A percentile compares a stretch with the other conserved stretches of the same genome.
Conservation (phyloP, 2,329 filamentous ascomycete species). For the Pseudocercospora vitis region DNA sequence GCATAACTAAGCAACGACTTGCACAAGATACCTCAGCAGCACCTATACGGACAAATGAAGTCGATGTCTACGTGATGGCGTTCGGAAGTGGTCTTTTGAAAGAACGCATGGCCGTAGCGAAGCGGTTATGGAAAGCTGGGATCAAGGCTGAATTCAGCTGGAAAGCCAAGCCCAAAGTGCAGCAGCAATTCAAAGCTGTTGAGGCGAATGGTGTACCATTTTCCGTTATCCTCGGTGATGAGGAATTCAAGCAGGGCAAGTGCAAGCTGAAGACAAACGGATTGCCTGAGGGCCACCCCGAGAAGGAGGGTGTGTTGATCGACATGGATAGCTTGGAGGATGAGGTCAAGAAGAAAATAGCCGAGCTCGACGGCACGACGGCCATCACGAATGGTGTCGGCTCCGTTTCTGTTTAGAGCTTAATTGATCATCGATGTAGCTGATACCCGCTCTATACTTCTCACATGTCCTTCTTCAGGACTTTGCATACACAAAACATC, state of each 20-base stretch:
- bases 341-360: slow-evolving; percentile 60
- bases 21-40: slow-evolving; percentile 60
- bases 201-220: slow-evolving; percentile 78
- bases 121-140: slow-evolving; percentile 78
- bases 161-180: slow-evolving; percentile 88
- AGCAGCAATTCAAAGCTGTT: slow-evolving; percentile 86
- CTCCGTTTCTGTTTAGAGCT: slow-evolving; percentile 8
- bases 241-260: slow-evolving; percentile 79
- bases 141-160: slow-evolving; percentile 89
- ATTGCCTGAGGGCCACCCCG: slow-evolving; percentile 75
- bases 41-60: slow-evolving; percentile 65
- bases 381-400: slow-evolving; percentile 26
- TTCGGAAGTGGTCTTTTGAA: slow-evolving; percentile 80
- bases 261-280: slow-evolving; percentile 87
- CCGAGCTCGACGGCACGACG: slow-evolving; percentile 15
- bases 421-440: not conserved
- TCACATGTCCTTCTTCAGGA: not conserved
- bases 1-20: slow-evolving; percentile 78
- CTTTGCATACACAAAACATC: not conserved
- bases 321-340: slow-evolving; percentile 61
- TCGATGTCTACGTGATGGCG: slow-evolving; percentile 93
- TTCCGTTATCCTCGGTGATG: slow-evolving; percentile 85
- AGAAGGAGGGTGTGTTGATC: slow-evolving; percentile 84
- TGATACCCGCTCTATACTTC: slow-evolving; percentile 1
- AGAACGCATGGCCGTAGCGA: slow-evolving; percentile 79